Evolutionary conservation across 2,329 filamentous ascomycete genomes (phyloP).

Genomic region (Pyricularia sp.): DNA sequence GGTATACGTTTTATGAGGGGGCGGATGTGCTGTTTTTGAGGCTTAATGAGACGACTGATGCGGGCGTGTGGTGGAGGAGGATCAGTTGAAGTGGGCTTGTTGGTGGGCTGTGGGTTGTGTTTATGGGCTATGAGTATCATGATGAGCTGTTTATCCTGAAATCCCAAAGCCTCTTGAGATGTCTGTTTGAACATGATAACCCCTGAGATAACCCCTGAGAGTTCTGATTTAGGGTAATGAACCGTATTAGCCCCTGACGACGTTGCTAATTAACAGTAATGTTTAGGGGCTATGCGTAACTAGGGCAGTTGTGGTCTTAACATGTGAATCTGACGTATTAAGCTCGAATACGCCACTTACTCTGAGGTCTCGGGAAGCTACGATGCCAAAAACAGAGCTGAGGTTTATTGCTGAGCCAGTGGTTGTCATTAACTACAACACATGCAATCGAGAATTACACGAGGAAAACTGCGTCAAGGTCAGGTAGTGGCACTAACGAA

Average conservation of each 20-base stretch:
- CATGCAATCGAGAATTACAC: slow-evolving; percentile 7
- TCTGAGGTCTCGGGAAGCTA: neutral
- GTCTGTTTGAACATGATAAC: too few species aligned
- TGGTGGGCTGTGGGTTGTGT: neutral
- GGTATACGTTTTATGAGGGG: neutral
- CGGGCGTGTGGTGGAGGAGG: neutral
- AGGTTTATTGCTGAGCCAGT: slow-evolving; percentile 5
- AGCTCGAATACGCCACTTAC: neutral
- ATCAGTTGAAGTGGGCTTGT: neutral
- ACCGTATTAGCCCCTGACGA: too few species aligned
- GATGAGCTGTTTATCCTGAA: neutral
- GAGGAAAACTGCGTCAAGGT: slow-evolving; percentile 7
- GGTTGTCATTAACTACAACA: slow-evolving; percentile 7
- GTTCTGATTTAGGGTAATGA: neutral
- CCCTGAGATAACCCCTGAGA: too few species aligned
- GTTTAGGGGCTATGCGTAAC: neutral
- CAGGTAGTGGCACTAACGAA: neutral
- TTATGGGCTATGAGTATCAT: neutral
- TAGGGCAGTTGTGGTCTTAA: neutral
- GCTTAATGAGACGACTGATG: neutral
- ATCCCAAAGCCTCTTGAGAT: neutral
- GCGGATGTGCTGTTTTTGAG: neutral
- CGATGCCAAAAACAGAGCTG: slow-evolving; percentile 1
- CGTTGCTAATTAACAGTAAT: too few species aligned
- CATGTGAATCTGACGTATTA: neutral